phyloP scores from a whole-genome alignment of 1,284 basidiomycete species.

The Melampsora larici-populina region DNA sequence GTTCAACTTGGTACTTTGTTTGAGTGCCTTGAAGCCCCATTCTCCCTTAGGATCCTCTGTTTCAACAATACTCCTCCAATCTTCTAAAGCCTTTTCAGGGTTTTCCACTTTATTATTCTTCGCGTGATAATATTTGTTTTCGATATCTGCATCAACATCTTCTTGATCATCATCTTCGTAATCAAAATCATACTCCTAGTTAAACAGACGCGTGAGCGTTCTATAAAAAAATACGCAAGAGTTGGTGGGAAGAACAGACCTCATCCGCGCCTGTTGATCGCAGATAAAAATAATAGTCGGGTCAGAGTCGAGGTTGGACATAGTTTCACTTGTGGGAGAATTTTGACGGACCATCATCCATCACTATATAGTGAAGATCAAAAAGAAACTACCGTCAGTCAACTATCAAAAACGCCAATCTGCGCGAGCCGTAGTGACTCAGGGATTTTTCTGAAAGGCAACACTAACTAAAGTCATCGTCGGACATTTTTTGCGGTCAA shows the following conservation, averaged over 20 bases:
- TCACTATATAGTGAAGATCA: slow-evolving; percentile 17
- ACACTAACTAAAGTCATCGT: slow-evolving; percentile 40
- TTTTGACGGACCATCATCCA: slow-evolving; percentile 39
- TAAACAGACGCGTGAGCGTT: not conserved
- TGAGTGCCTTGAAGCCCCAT: slow-evolving; percentile 98
- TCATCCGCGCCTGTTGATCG: slow-evolving; percentile 11
- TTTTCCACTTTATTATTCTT: slow-evolving; percentile 91
- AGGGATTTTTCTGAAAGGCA: not conserved
- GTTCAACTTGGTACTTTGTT: slow-evolving; percentile 93
- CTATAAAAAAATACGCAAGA: not conserved
- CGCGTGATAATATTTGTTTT: slow-evolving; percentile 98
- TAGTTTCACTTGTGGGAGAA: not conserved
- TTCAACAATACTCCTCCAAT: slow-evolving; percentile 80
- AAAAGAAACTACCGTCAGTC: not conserved
- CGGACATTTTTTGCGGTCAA: slow-evolving; percentile 17
- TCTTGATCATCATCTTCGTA: slow-evolving; percentile 83
- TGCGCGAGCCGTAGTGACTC: not conserved
- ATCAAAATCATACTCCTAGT: slow-evolving; percentile 90
- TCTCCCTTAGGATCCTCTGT: slow-evolving; percentile 86
- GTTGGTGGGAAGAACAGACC: not conserved
- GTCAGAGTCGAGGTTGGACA: too few relatives aligned
- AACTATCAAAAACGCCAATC: not conserved
- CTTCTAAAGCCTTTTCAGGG: slow-evolving; percentile 79
- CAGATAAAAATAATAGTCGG: not conserved
- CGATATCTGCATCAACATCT: slow-evolving; percentile 83